Conservation (phyloP, 768 basidiomycete species). For the Infundibulicybe gibba region DNA sequence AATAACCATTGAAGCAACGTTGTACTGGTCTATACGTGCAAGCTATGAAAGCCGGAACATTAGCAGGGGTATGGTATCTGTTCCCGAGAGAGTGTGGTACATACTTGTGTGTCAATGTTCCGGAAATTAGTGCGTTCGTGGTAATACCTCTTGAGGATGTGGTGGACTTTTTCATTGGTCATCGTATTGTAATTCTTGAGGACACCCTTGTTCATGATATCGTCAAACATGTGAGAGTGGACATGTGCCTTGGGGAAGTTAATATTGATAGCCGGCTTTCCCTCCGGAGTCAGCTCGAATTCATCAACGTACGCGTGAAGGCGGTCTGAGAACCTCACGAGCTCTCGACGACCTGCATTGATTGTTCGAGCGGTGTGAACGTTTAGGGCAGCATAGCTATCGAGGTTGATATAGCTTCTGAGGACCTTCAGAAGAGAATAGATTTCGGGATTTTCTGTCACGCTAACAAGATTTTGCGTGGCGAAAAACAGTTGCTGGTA, state of each 20-base stretch:
- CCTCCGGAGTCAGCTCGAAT: constrained; percentile 16
- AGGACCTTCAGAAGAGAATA: constrained; percentile 14
- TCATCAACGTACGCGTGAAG: constrained; percentile 12
- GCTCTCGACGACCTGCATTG: constrained; percentile 7
- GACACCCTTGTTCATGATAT: constrained; percentile 29
- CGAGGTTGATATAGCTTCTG: constrained; percentile 16
- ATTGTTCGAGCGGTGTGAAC: constrained; percentile 22
- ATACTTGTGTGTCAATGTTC: constrained; percentile 25
- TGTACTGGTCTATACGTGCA: constrained; percentile 10
- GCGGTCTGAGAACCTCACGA: constrained; percentile 5
- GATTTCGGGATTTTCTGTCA: constrained; percentile 10
- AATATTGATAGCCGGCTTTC: constrained; percentile 1
- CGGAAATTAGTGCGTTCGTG: constrained; percentile 24
- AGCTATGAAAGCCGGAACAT: constrained; percentile 10
- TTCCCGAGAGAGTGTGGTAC: too few relatives aligned
- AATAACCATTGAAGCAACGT: constrained; percentile 7
- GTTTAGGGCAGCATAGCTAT: constrained; percentile 17
- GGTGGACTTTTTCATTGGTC: constrained; percentile 26
- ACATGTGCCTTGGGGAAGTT: constrained; percentile 33
- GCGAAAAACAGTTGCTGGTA: constrained; percentile 13
- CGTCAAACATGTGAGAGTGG: constrained; percentile 23
- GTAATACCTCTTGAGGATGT: constrained; percentile 22
- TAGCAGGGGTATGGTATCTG: too few relatives aligned
- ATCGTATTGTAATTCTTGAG: constrained; percentile 24
- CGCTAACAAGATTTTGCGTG: constrained; percentile 1